Base-by-base conservation (phyloP, 164 flowering plant species). In the Macadamia integrifolia region DNA sequence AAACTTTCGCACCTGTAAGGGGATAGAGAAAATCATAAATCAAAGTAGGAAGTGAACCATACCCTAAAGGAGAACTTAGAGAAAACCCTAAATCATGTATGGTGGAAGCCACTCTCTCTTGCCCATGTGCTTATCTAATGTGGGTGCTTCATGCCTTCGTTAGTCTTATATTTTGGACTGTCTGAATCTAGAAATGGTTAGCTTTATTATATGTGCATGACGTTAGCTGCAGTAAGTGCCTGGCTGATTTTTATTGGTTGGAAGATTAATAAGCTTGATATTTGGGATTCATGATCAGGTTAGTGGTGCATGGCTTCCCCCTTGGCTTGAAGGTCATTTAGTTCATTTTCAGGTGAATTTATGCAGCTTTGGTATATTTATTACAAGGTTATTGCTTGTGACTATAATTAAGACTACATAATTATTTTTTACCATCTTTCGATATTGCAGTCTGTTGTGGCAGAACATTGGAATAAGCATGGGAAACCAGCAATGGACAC, bases 251-350 rank as follows among this genome's bases (percentile, higher is more conserved):
- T 43, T 31, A 60, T 60, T 32, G 42, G 15, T 31, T 31, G 40
- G 14, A 9, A 14, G 17, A 53, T 17, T 53, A 53, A 53, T 14
- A 4, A 1, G 12, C 1, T 60, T 6, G n/a, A 6, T 9, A 0
- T 10, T 23, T 4, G 50, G 50, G 50, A 46, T 12, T 14, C 57
- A 53, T 65, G 56, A 66, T 75, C 83, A 92, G 98, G 91, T 79
- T 76, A 93, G 90, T 78, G 87, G 95, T 67, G 88, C 97, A 69
- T 94, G 98, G 97, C 85, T 94, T 74, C 98, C 98, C 65, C 95
- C 87, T 57, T 94, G 98, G 98, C 84, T 94, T 77, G 90, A 85
- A 60, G 71, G 69, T 44, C 90, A 87, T 76, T 68, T 76, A 1
- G 35, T 71, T 63, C 76, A 66, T 43, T 79, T 62, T 68, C 88